Evolutionary conservation across 2,329 filamentous ascomycete species (phyloP).

Genomic region (Aspergillus flavus): DNA sequence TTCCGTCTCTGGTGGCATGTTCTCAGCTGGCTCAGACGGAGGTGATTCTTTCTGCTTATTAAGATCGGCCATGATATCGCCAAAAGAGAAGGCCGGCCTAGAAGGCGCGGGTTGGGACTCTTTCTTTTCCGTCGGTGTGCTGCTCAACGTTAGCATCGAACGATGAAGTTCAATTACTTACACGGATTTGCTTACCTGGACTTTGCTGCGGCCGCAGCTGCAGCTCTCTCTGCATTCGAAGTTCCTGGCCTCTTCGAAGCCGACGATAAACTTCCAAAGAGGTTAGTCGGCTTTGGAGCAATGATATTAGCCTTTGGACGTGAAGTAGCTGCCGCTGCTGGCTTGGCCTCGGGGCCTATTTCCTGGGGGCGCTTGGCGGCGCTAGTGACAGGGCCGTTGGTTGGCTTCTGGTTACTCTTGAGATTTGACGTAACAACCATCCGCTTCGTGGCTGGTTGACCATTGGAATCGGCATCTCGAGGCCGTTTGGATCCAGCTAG

Average conservation of each 20-base stretch:
- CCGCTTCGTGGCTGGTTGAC: slow-evolving; percentile 41
- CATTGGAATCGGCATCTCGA: slow-evolving; percentile 41
- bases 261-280: slow-evolving; percentile 51
- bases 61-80: slow-evolving; percentile 52
- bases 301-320: slow-evolving; percentile 44
- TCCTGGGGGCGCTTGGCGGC: slow-evolving; percentile 32
- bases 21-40: slow-evolving; percentile 54
- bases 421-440: slow-evolving; percentile 37
- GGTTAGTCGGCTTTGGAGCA: slow-evolving; percentile 47
- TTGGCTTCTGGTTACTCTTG: slow-evolving; percentile 35
- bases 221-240: slow-evolving; percentile 52
- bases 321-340: slow-evolving; percentile 25
- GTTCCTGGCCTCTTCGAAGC: slow-evolving; percentile 55
- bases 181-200: slow-evolving; percentile 31
- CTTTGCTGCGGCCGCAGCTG: slow-evolving; percentile 43
- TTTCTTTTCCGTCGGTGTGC: slow-evolving; percentile 38
- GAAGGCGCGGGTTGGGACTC: slow-evolving; percentile 37
- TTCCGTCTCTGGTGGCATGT: slow-evolving; percentile 58
- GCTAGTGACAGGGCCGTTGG: slow-evolving; percentile 26
- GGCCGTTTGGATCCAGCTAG: slow-evolving; percentile 40
- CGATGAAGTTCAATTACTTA: too few relatives aligned
- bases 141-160: slow-evolving; percentile 25
- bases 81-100: slow-evolving; percentile 51
- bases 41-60: slow-evolving; percentile 60
- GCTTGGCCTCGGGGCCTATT: slow-evolving; percentile 34